phyloP scores from a whole-genome alignment of 2,329 filamentous ascomycete genomes.

The Botrytis tulipae region DNA sequence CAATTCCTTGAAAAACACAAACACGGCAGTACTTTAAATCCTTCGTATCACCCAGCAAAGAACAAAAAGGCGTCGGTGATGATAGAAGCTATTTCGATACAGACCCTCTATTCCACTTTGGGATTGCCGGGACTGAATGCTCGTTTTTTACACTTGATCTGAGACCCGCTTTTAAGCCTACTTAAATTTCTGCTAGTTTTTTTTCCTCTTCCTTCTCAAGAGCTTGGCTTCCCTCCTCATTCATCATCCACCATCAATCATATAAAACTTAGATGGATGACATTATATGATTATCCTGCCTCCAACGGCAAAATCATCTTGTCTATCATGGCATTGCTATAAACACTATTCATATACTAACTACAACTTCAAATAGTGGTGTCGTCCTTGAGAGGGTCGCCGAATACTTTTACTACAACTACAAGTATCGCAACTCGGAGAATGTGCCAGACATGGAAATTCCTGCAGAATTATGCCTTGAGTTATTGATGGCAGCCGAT shows the following conservation, averaged over 20 bases:
- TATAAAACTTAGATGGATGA: not conserved
- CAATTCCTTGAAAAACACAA: not conserved
- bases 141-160: conserved; percentile 63
- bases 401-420: conserved; percentile 82
- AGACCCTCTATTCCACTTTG: conserved; percentile 36
- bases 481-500: conserved; percentile 74
- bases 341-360: conserved; percentile 7
- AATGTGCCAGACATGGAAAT: conserved; percentile 81
- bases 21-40: not conserved
- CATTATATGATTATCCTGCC: not conserved
- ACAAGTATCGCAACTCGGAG: conserved; percentile 66
- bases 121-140: conserved; percentile 37
- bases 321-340: conserved; percentile 13
- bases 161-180: conserved; percentile 41
- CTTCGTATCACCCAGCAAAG: not conserved
- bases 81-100: conserved; percentile 35
- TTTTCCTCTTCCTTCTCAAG: not conserved
- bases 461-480: conserved; percentile 73
- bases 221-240: not conserved
- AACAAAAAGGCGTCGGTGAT: conserved; percentile 34
- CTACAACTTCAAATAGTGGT: conserved; percentile 48
- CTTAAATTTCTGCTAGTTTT: not conserved
- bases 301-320: not conserved
- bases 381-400: conserved; percentile 76
- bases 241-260: not conserved